These are phyloP conservation scores for Cyclotella baltica DNA, from an alignment of 108 stramenopile species.

Conservation along the genomic window DNA sequence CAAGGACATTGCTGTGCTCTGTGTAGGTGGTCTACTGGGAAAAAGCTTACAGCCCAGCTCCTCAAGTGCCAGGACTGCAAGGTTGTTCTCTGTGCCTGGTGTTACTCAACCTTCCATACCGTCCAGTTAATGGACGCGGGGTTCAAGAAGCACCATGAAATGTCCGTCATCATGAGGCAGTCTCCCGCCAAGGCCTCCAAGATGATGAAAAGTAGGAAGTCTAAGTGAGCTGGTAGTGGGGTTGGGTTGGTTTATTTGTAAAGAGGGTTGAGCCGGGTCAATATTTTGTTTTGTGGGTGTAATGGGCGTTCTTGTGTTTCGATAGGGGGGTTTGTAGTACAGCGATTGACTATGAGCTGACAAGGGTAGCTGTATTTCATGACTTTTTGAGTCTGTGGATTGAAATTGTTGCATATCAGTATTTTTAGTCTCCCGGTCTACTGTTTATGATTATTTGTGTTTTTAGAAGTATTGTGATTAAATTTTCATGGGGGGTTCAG, in stretches of 20 bases:
- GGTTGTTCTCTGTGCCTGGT: constrained; percentile 7
- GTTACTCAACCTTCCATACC: constrained; percentile 21
- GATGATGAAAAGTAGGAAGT: background rate
- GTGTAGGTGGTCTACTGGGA: constrained; percentile 23
- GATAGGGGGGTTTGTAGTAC: too few species aligned
- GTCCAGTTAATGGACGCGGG: background rate
- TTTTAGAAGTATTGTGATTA: too few species aligned
- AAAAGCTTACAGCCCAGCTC: constrained; percentile 4
- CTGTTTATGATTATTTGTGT: too few species aligned
- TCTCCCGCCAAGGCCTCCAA: too few species aligned
- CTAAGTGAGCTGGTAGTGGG: background rate
- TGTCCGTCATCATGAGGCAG: background rate
- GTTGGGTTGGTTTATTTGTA: background rate
- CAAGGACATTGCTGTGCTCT: constrained; percentile 24
- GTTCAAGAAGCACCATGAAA: background rate
- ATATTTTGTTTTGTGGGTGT: too few species aligned
- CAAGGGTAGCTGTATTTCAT: too few species aligned
- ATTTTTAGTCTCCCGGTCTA: too few species aligned
- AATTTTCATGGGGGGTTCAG: background rate
- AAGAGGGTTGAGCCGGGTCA: too few species aligned
- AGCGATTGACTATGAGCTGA: too few species aligned
- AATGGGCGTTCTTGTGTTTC: too few species aligned
- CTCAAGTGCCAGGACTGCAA: constrained; percentile 9
- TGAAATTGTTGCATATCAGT: too few species aligned
- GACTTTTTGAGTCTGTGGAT: too few species aligned